phyloP scores from a whole-genome alignment of 2,329 filamentous ascomycete genomes.

The Ophiocordyceps australis region DNA sequence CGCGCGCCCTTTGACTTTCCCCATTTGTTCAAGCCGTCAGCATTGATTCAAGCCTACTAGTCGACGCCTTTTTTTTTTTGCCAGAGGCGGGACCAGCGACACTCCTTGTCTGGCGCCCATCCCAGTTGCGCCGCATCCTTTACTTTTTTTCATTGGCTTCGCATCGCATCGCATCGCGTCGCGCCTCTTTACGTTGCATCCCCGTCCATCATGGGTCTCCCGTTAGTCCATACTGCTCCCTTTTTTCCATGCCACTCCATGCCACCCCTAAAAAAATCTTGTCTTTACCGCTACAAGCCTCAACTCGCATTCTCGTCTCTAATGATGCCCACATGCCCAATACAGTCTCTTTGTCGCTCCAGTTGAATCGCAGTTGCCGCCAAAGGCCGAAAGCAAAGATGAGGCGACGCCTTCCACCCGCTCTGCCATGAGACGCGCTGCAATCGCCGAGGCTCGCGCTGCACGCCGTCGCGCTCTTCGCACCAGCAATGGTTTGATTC shows the following conservation, averaged over 20 bases:
- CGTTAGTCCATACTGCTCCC: conserved; percentile 17
- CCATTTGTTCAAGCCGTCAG: no score
- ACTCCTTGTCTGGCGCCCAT: no score
- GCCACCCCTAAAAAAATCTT: no score
- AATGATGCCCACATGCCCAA: conserved; percentile 4
- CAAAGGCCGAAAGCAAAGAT: conserved; percentile 14
- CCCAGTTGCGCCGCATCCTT: conserved; percentile 1
- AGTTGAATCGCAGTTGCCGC: conserved; percentile 22
- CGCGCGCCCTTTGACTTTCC: no score
- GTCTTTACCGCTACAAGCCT: no score
- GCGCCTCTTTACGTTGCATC: background rate
- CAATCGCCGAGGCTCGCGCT: no score
- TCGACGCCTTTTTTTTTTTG: no score
- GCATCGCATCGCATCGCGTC: conserved; percentile 1
- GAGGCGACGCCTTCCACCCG: conserved; percentile 13
- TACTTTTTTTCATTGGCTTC: background rate
- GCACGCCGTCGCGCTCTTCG: no score
- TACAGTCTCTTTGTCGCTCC: conserved; percentile 26
- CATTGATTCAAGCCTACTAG: no score
- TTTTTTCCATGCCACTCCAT: background rate
- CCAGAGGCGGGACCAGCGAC: no score
- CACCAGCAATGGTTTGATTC: no score
- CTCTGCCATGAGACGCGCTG: conserved; percentile 23
- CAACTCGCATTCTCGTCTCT: background rate
- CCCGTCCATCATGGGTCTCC: conserved; percentile 22